Evolutionary conservation across 495 filamentous ascomycete species (phyloP), one percentile per base, ranked within the genome.

Genomic region (Aspergillus avenaceus): DNA sequence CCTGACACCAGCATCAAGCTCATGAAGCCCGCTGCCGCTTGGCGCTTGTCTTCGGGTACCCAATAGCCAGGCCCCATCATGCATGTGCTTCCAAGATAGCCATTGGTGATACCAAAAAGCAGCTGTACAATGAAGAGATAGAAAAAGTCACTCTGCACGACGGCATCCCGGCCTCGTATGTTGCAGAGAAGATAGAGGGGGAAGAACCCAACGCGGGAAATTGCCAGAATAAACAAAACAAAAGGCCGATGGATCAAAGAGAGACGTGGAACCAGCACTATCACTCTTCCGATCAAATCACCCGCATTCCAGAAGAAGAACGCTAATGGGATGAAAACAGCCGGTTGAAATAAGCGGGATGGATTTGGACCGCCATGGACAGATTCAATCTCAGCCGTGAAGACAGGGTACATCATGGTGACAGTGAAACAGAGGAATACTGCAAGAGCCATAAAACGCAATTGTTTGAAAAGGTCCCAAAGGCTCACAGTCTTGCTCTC

Each of bases 221-320:
- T 55, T 4, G 87, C 67, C 3, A 88, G 54, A 1, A 77, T 55
- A 50, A 95, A 85, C 2, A 96, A 65, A 4, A 80, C 41, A 2
- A 64, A 59, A 8, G 92, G 90, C 8, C 78, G 77, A 11, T 80
- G 74, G 0, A 76, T 70, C 37, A 91, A 71, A 11, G 79, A 79
- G n/a, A 83, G 61, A 0, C 70, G 63, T 6, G 87, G 82, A 8
- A 86, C 64, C 7, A 84, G 74, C 12, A 90, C 85, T 0, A 79
- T 34, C n/a, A 93, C 71, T 2, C 95, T 78, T 0, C 92, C 92
- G 8, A 77, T 24, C 4, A 97, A 73, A 62, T 99, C 93, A 28
- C 93, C 93, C 5, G 83, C 57, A 57, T 97, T 99, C 93, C 93
- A 99, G 56, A 96, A 78, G 24, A 99, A 80, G 69, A 97, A 96